Percentiles rank a stretch among this genome's conserved stretches.
These are phyloP conservation scores for Chrysoporthe deuterocubensis DNA, from an alignment of 2,329 filamentous ascomycete species.

Conservation along the genomic window DNA sequence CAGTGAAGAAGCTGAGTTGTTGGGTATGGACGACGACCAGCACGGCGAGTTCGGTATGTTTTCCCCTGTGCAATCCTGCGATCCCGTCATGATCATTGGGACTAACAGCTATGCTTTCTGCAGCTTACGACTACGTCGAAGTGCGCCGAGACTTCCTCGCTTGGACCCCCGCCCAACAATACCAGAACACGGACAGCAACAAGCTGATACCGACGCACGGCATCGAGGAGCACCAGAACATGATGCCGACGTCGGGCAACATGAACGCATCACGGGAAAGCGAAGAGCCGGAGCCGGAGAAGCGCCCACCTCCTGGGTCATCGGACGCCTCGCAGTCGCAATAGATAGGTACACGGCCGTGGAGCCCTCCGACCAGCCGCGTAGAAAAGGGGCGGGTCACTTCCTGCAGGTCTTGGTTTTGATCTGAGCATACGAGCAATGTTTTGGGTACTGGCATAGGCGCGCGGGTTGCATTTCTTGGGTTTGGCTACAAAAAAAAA, in stretches of 20 bases:
- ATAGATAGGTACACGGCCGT: slow-evolving; percentile 5
- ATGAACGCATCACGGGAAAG: slow-evolving; percentile 24
- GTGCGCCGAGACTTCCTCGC: slow-evolving; percentile 84
- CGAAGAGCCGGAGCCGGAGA: slow-evolving; percentile 25
- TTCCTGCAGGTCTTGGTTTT: background rate
- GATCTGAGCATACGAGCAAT: background rate
- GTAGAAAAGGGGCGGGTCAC: background rate
- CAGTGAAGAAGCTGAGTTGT: slow-evolving; percentile 79
- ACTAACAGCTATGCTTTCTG: background rate
- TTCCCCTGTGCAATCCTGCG: rapidly evolving
- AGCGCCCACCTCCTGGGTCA: slow-evolving; percentile 20
- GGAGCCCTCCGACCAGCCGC: background rate
- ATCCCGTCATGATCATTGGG: background rate
- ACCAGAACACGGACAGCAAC: slow-evolving; percentile 63
- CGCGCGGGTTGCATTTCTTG: background rate
- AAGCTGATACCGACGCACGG: slow-evolving; percentile 71
- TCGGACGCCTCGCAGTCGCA: slow-evolving; percentile 20
- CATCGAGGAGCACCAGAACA: slow-evolving; percentile 70
- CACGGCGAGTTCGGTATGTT: slow-evolving; percentile 74
- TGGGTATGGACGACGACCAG: slow-evolving; percentile 89
- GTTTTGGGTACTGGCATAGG: slow-evolving; percentile 1
- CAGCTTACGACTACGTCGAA: slow-evolving; percentile 83
- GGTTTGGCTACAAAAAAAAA: background rate
- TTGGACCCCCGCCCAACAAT: slow-evolving; percentile 77
- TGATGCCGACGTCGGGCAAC: slow-evolving; percentile 39